Evolutionary conservation across 306 rosid genomes (phyloP), one percentile per base, ranked within the genome.

Genomic region (Vicia villosa): DNA sequence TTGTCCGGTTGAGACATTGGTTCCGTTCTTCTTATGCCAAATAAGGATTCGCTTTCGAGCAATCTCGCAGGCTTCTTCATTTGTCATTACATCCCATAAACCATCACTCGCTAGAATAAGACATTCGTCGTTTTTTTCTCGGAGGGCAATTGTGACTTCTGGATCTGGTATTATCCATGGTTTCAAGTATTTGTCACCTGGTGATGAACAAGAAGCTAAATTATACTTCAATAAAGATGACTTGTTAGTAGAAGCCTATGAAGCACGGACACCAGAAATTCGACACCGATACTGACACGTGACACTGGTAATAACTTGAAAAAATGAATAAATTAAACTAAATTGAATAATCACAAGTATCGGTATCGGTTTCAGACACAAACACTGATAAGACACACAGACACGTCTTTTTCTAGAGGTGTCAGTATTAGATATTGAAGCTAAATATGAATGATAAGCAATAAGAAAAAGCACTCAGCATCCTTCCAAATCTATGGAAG

Each of bases 91-190:
- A 73, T 91, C 97, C 97, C 97, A 91, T 65, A 91, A 63, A 9
- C 97, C 97, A 17, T 88, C 97, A 11, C 88, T 91, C 10, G 97
- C 95, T 26, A 91, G 78, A 61, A 88, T 63, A 49, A 91, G 86
- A 81, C 90, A 91, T 64, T 91, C 95, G 0, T 91, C 95, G 11
- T 57, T 86, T 76, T 81, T 86, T 49, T 78, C 87, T 73, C 90
- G 74, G 4, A 63, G 76, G 34, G 85, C 20, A 22, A 80, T 77
- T 75, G 42, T 76, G 75, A 88, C 81, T 77, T 88, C 97, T 22
- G 97, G 95, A 28, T 82, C 86, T 2, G 95, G 85, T 68, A 91
- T 91, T 52, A 88, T 56, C 86, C 90, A 91, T 50, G 95, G 97
- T 55, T 86, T 88, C 82, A 91, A 73, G 89, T 84, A 91, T 51